phyloP scores from a whole-genome alignment of 805 yeast genomes.

The Clavispora vitiphila region DNA sequence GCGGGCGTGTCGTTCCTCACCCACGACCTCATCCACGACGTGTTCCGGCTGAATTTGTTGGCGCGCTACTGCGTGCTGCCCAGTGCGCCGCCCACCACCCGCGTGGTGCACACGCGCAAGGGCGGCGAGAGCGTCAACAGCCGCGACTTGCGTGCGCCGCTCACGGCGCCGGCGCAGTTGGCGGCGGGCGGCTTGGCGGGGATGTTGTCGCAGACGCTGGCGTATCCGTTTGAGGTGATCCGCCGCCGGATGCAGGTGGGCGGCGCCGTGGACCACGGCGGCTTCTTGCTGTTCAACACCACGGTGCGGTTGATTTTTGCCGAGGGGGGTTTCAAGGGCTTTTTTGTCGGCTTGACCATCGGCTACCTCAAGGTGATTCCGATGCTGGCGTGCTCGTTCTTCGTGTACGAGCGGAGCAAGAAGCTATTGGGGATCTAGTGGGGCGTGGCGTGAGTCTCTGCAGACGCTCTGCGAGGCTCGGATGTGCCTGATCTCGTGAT shows the following conservation, averaged over 20 bases:
- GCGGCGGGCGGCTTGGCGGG: constrained; percentile 96
- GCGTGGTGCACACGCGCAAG: constrained; percentile 15
- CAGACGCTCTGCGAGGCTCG: too few relatives aligned
- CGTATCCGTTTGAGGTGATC: constrained; percentile 93
- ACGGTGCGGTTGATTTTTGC: constrained; percentile 58
- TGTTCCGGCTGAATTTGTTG: constrained; percentile 60
- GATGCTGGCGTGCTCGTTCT: constrained; percentile 95
- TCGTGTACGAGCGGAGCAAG: constrained; percentile 87
- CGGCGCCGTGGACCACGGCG: constrained; percentile 62
- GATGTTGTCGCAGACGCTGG: constrained; percentile 90
- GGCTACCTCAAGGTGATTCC: constrained; percentile 95
- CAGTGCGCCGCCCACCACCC: constrained; percentile 9
- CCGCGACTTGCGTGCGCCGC: constrained; percentile 52
- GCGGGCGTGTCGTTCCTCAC: constrained; percentile 97
- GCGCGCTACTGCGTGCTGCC: constrained; percentile 45
- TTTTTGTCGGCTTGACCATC: constrained; percentile 89
- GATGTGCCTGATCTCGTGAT: too few relatives aligned
- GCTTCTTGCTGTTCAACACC: constrained; percentile 46
- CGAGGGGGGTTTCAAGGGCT: constrained; percentile 81
- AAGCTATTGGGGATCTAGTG: constrained; percentile 55
- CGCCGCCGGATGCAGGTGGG: constrained; percentile 96
- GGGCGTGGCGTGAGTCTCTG: too few relatives aligned
- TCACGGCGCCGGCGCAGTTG: constrained; percentile 87
- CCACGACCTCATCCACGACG: constrained; percentile 86
- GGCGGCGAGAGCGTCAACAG: constrained; percentile 21